phyloP scores from a whole-genome alignment of 306 rosid species.

The Dicorynia guianensis region DNA sequence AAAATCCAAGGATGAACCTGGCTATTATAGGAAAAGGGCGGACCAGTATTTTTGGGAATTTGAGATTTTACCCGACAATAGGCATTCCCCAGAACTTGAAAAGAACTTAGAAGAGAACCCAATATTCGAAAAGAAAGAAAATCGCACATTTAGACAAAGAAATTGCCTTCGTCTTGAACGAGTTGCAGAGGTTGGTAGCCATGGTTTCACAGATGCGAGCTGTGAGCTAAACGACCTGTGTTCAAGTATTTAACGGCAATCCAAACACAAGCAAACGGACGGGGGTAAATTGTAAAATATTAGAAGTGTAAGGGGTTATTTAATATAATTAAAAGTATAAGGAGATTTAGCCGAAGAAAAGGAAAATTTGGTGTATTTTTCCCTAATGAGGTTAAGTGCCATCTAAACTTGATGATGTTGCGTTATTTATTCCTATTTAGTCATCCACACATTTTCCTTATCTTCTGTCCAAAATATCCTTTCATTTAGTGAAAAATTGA shows the following conservation, averaged over 20 bases:
- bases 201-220: no score
- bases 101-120: constrained; percentile 61
- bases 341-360: no score
- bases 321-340: no score
- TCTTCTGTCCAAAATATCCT: constrained; percentile 33
- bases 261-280: no score
- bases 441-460: constrained; percentile 38
- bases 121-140: constrained; percentile 57
- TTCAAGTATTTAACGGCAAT: no score
- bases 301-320: no score
- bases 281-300: no score
- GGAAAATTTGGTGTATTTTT: constrained; percentile 39
- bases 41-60: constrained; percentile 78
- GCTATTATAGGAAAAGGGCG: constrained; percentile 54
- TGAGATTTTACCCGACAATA: constrained; percentile 62
- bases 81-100: constrained; percentile 82
- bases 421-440: constrained; percentile 29
- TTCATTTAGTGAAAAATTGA: constrained; percentile 42
- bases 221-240: no score
- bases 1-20: constrained; percentile 54
- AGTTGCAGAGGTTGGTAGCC: no score
- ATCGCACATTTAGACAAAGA: no score
- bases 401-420: constrained; percentile 28
- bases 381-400: constrained; percentile 12
- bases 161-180: no score